Evolutionary conservation across 2,329 filamentous ascomycete species (phyloP), one percentile per base, ranked within the genome.

Genomic region (Gnomoniopsis smithogilvyi): DNA sequence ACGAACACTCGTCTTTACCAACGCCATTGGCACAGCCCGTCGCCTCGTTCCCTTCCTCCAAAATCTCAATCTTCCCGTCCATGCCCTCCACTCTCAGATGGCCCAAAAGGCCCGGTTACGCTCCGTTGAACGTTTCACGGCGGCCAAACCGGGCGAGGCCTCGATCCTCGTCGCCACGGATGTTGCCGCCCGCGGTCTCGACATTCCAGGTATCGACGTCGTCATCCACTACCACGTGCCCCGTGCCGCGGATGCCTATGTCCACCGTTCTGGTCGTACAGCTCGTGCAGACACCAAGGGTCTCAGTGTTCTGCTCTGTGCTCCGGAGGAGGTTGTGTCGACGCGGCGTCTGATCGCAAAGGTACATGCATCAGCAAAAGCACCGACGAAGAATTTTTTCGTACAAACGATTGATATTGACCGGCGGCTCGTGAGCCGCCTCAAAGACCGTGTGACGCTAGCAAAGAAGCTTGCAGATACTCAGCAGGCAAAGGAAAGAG

Each of bases 211-310:
- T 36, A 92, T 98, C 50, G 90, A 97, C 66, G 82, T 96, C 15
- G 89, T 99, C 17, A 78, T 99, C 19, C 95, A 99, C 75, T 99
- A 99, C 76, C 94, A 99, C 73, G 87, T 97, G 0, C 95, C 95
- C 1, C 89, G 93, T 59, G 82, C 92, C 1, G 95, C 95, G 36
- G 94, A 98, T 72, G 89, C 89, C 51, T 99, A 99, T 70, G 93
- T 99, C 15, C 95, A 99, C 71, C 88, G 95, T 24, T 97, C 95
- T 1, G 95, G 95, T 14, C 90, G 95, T 64, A 98, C 95, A 1
- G 95, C 95, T 2, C 91, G 95, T 68, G 94, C 90, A 3, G 84
- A 88, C 21, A 84, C 84, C 14, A 84, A 82, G 0, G 95, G 95
- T 41, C 84, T 90, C 38, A 96, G 91, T 67, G 87, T 99, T 59